phyloP scores from a whole-genome alignment of 2,329 filamentous ascomycete species.

The Curvularia lunata region DNA sequence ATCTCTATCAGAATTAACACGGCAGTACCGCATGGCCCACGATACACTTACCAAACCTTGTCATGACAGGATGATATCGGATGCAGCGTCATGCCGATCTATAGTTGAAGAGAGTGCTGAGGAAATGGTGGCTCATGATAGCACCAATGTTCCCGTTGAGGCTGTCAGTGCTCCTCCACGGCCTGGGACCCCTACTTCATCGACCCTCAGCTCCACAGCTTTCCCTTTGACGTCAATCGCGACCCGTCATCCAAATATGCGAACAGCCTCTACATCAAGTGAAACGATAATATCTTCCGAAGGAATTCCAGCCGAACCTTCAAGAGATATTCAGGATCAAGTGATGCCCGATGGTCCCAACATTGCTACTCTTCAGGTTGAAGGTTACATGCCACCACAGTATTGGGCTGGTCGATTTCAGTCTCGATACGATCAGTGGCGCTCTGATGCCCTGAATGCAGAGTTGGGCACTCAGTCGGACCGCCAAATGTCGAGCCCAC shows the following conservation, averaged over 20 bases:
- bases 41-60: neutral
- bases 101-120: slow-evolving; percentile 19
- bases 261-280: neutral
- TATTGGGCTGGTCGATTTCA: slow-evolving; percentile 48
- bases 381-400: slow-evolving; percentile 41
- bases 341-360: slow-evolving; percentile 28
- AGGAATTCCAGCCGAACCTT: slow-evolving; percentile 1
- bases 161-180: neutral
- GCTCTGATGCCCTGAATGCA: slow-evolving; percentile 38
- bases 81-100: slow-evolving; percentile 10
- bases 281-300: neutral
- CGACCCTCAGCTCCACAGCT: slow-evolving; percentile 1
- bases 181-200: neutral
- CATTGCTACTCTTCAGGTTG: slow-evolving; percentile 33
- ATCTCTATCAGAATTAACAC: slow-evolving; percentile 23
- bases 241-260: neutral
- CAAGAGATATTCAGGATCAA: slow-evolving; percentile 15
- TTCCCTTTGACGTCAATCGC: neutral
- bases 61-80: slow-evolving; percentile 3
- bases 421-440: slow-evolving; percentile 44
- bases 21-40: slow-evolving; percentile 4
- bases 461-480: slow-evolving; percentile 23
- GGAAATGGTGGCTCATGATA: neutral
- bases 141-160: neutral
- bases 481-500: slow-evolving; percentile 15